phyloP scores from a whole-genome alignment of 345 rosid species.

The Pseudoturritis turrita region DNA sequence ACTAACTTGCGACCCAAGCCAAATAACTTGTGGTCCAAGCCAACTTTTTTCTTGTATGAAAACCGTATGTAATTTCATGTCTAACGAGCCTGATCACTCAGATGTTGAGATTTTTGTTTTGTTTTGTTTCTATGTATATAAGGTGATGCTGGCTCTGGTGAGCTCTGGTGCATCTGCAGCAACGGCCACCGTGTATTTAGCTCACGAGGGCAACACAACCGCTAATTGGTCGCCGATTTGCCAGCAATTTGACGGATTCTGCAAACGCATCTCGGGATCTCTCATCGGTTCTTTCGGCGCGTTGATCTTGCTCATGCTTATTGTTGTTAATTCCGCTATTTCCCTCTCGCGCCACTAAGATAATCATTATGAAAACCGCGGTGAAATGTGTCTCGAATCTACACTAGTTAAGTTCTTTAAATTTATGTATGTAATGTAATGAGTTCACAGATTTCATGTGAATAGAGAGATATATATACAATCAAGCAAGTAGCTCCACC shows the following conservation, averaged over 20 bases:
- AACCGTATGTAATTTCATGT: background rate
- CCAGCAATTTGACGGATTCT: constrained; percentile 51
- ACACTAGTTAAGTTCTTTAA: background rate
- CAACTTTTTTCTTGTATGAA: background rate
- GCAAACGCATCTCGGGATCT: constrained; percentile 54
- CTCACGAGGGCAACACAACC: constrained; percentile 27
- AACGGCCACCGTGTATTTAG: constrained; percentile 32
- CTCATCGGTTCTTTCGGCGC: constrained; percentile 64
- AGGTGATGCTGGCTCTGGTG: constrained; percentile 33
- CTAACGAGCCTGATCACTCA: background rate
- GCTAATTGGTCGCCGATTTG: constrained; percentile 65
- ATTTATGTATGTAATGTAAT: constrained; percentile 1
- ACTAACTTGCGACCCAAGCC: background rate
- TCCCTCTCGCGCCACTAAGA: constrained; percentile 36
- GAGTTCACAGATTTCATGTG: background rate
- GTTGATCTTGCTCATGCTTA: constrained; percentile 33
- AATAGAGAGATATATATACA: background rate
- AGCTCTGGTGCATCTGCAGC: constrained; percentile 34
- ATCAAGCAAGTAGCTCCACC: constrained; percentile 49
- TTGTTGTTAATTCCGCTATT: constrained; percentile 43
- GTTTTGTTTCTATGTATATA: constrained; percentile 1
- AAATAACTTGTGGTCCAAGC: background rate
- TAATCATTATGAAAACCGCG: background rate
- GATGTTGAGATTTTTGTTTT: background rate
- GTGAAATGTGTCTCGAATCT: background rate